Base-by-base conservation (phyloP, 305 asterid genomes). In the Plantago lanceolata region DNA sequence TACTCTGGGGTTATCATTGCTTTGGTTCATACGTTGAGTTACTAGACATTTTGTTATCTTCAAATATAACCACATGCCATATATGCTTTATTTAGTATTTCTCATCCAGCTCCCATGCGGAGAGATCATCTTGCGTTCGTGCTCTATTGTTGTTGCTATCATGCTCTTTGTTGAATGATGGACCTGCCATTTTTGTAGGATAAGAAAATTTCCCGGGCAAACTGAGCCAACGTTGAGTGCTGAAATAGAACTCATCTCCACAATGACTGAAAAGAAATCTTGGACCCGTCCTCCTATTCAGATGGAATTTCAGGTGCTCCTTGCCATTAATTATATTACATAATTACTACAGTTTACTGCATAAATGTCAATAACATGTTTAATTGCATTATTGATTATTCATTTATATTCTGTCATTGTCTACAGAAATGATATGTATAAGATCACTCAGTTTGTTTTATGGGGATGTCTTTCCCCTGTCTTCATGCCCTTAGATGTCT, bases 261-360 rank as follows among this genome's bases (percentile, higher is more conserved):
- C 99, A 59, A 87, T 93, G 51, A 82, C 83, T 14, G 99, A 93
- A 73, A 93, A 93, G 89, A 93, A 93, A 78, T 90, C 96, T 15
- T 88, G 91, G 96, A 90, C 97, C 35, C 82, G 96, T 66, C 97
- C 99, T 54, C 99, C 99, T 28, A 93, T 93, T 83, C 96, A 93
- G 82, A 90, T 93, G 99, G 99, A 93, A 77, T 93, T 93, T 80
- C 99, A 93, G 96, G 99, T 90, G 35, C 57, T 48, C 61, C 53
- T 59, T 40, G 63, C 60, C 53, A 69, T 24, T 68, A 49, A 69
- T 62, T 8, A 71, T 11, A 19, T 37, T 45, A 53, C n/a, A n/a
- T n/a, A n/a, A n/a, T n/a, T 54, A 51, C 40, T 19, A 19, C 61
- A 8, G 47, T 66, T 61, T 54, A 69, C 51, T 53, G 61, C 60